Base-by-base conservation (phyloP, 139 green algal genomes). In the Nannochloris sp. region DNA sequence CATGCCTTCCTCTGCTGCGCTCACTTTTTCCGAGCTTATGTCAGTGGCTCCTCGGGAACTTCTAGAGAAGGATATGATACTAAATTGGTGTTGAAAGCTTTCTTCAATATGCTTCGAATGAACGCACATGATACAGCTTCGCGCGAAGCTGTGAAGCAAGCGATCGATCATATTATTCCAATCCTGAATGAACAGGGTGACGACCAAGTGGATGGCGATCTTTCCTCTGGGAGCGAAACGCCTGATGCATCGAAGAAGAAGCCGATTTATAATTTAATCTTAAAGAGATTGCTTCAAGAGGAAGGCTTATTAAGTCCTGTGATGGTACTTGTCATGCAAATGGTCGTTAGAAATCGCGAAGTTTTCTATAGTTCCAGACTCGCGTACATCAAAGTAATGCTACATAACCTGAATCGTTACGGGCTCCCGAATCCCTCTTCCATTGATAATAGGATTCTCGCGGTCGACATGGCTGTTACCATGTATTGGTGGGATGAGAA, bases 341-440 rank as follows among this genome's bases (percentile, higher is more conserved):
- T 96, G 26, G 66, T 98, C 23, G 84, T 96, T 33, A 76, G 86
- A 26, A 93, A 98, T 68, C 70, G 80, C 2, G 72, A 90, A 37
- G 59, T 92, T 9, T 96, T 97, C 70, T 53, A 53, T 11, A 53
- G 46, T 95, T 90, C 73, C 58, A 83, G 77, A 40, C 71, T 71
- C 23, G 82, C 91, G 49, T 97, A 98, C 67, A 79, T 96, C 62
- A 72, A 78, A 3, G 79, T 92, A 58, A 98, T 98, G 87, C 79
- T 97, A 23, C 85, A 92, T 66, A 83, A 70, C 3, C 76, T 97
- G 4, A 72, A 62, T 20, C 79, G 81, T 20, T 73, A 94, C 33
- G 87, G 85, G 6, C 61, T 93, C 26, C 69, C 76, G n/a, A 65
- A 60, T 12, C 84, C 81, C 65, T 73, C 69, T 2, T 72, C 75